A percentile compares a stretch with the other conserved stretches of the same genome.
These are phyloP conservation scores for Auricularia cornea DNA, from an alignment of 768 basidiomycete species.

Conservation along the genomic window DNA sequence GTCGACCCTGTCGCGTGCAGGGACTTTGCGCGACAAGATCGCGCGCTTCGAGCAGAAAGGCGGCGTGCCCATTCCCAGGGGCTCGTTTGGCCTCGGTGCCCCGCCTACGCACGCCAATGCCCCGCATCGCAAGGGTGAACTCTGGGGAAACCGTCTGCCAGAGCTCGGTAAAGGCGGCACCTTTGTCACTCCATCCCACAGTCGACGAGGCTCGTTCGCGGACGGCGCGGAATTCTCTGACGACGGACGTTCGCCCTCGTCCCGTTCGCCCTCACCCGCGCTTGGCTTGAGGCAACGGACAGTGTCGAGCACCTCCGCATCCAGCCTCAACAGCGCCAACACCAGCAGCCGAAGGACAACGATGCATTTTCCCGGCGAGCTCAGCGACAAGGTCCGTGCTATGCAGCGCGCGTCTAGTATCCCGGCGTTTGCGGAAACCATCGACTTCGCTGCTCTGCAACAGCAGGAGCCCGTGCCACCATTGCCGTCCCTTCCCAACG, in stretches of 20 bases:
- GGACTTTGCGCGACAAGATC: constrained; percentile 55
- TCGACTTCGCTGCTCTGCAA: neutral
- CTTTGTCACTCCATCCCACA: neutral
- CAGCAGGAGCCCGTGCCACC: neutral
- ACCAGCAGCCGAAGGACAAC: neutral
- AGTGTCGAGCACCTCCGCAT: neutral
- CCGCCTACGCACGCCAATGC: constrained; percentile 3
- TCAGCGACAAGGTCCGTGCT: neutral
- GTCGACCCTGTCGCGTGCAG: neutral
- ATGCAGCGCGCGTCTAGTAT: neutral
- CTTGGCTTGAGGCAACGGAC: neutral
- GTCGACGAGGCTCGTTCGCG: neutral
- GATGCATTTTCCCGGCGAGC: neutral
- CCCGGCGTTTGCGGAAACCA: neutral
- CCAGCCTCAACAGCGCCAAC: neutral
- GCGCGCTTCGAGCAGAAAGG: constrained; percentile 76
- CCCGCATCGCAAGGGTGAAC: constrained; percentile 7
- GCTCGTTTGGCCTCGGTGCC: constrained; percentile 11
- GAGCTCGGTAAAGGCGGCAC: neutral
- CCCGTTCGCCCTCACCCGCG: neutral
- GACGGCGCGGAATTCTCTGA: neutral
- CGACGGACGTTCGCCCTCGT: neutral
- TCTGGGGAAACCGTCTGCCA: constrained; percentile 13
- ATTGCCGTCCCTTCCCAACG: neutral
- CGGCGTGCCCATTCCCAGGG: constrained; percentile 9